phyloP scores from a whole-genome alignment of 345 rosid species.

The Moringa oleifera region DNA sequence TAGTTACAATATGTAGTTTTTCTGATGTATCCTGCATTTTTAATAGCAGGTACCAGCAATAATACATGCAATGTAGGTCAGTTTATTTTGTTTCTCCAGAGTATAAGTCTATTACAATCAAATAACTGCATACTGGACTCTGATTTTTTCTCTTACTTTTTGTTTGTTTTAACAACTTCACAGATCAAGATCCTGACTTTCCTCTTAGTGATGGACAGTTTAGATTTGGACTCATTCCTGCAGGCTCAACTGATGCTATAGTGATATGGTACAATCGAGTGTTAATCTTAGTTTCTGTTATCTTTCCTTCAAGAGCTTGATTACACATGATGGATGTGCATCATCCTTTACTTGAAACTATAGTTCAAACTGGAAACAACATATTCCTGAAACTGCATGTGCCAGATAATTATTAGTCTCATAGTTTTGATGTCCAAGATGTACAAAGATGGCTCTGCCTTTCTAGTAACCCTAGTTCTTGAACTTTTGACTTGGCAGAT shows the following conservation, averaged over 20 bases:
- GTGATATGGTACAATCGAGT: slow-evolving; percentile 61
- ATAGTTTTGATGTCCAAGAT: too few relatives aligned
- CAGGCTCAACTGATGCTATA: slow-evolving; percentile 93
- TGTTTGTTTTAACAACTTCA: slow-evolving; percentile 19
- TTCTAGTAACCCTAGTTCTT: too few relatives aligned
- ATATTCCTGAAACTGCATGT: too few relatives aligned
- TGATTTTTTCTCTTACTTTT: slow-evolving; percentile 7
- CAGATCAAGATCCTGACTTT: slow-evolving; percentile 42
- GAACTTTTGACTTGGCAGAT: too few relatives aligned
- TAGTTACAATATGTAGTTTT: slow-evolving; percentile 8
- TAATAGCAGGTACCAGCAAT: slow-evolving; percentile 37
- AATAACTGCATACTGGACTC: neutral
- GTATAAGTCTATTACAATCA: neutral
- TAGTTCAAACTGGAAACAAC: too few relatives aligned
- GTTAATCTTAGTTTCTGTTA: neutral
- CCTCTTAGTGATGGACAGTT: slow-evolving; percentile 39
- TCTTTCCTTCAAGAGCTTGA: neutral
- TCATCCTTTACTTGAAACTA: neutral
- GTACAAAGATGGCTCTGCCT: too few relatives aligned
- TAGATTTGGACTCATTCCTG: slow-evolving; percentile 83
- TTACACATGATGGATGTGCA: neutral
- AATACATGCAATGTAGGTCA: slow-evolving; percentile 36
- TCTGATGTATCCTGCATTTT: slow-evolving; percentile 1
- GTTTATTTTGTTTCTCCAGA: slow-evolving; percentile 15
- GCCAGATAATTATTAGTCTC: too few relatives aligned